Evolutionary conservation across 495 filamentous ascomycete species (phyloP), one percentile per base, ranked within the genome.

Genomic region (Cercophora sp.): DNA sequence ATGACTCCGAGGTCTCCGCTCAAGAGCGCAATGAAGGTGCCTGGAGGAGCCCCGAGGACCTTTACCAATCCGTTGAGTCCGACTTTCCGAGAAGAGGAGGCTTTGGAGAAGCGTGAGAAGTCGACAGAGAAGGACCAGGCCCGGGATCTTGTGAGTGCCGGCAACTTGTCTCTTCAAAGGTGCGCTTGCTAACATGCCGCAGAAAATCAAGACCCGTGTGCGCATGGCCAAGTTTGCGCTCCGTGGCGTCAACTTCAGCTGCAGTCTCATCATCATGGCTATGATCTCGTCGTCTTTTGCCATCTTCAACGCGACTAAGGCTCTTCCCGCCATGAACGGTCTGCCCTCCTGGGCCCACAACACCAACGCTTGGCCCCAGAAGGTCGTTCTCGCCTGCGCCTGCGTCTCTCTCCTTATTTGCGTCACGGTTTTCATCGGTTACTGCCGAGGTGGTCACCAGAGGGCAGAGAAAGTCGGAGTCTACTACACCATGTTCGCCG

Each of bases 201-300:
- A 97, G 92, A 88, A 87, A 81, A 79, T 95, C 66, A 99, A 99
- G 77, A 79, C 86, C 15, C 84, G 91, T 42, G 90, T 99, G 27
- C 85, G 93, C 11, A 79, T 96, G 62, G 94, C 91, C 53, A 99
- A 99, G 75, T 85, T 96, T 55, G 81, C 94, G 56, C 84, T 99
- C 25, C 86, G 93, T 55, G 84, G 88, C 47, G 85, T 96, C 68
- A 97, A 91, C 79, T 96, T 97, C 70, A 88, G 86, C 70, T 99
- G 93, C 77, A 90, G 87, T 75, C 78, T 96, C 44, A 96, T 99
- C 62, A 88, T 99, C 54, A 79, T 99, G 40, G 74, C 89, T 48
- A 88, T 99, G 73, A 72, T 99, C 42, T 81, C 85, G 3, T 78
- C 88, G 15, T 91, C 88, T 4, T 86, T 99, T 68, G 72, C 81